These are phyloP conservation scores for Paramyrothecium roridum DNA, from an alignment of 2,329 filamentous ascomycete species.

Conservation along the genomic window DNA sequence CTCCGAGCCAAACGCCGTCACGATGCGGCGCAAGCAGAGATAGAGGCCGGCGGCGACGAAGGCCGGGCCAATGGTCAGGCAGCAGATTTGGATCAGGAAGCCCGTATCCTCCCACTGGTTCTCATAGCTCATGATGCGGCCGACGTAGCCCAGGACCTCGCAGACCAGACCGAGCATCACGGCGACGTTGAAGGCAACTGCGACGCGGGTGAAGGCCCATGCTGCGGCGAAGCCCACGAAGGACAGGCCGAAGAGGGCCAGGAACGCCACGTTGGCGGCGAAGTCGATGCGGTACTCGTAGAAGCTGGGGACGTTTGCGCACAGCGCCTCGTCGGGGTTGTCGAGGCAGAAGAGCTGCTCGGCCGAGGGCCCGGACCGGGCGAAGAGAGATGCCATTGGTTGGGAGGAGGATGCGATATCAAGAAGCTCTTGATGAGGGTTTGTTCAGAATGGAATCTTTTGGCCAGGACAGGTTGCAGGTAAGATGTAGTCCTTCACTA, in stretches of 20 bases:
- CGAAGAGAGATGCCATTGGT: no score
- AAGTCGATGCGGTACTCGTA: conserved; percentile 51
- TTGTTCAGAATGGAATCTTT: no score
- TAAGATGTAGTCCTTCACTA: no score
- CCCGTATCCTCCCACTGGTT: conserved; percentile 47
- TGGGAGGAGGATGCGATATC: no score
- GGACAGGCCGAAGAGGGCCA: conserved; percentile 45
- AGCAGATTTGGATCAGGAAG: conserved; percentile 57
- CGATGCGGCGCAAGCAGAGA: conserved; percentile 52
- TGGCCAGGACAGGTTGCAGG: no score
- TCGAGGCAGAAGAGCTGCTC: conserved; percentile 18
- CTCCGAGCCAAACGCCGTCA: conserved; percentile 42
- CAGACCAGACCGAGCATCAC: conserved; percentile 50
- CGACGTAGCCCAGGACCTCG: conserved; percentile 59
- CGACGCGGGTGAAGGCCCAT: conserved; percentile 41
- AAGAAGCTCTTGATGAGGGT: no score
- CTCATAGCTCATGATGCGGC: conserved; percentile 50
- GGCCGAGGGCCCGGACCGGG: no score
- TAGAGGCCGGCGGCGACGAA: conserved; percentile 65
- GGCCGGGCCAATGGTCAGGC: conserved; percentile 61
- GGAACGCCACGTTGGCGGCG: conserved; percentile 47
- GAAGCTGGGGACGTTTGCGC: conserved; percentile 29
- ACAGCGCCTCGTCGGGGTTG: conserved; percentile 21
- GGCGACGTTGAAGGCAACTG: conserved; percentile 47
- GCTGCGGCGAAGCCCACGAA: conserved; percentile 36